Base-by-base conservation (phyloP, 345 rosid genomes). In the Euphorbia tirucalli region DNA sequence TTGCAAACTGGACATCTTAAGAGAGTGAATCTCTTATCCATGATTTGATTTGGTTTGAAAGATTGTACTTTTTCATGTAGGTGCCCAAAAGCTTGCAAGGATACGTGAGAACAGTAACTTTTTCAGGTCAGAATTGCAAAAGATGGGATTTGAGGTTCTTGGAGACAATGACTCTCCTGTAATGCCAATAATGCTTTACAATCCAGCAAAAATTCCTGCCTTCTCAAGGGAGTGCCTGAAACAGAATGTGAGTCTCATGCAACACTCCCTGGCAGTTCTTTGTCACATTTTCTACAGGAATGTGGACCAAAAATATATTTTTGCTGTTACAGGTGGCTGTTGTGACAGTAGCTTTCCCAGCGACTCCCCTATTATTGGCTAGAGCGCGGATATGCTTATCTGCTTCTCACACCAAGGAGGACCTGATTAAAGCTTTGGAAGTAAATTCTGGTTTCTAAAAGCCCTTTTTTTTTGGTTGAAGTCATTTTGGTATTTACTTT, bases 91-190 rank as follows among this genome's bases (percentile, higher is more conserved):
- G 70, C 88, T 95, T 56, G 97, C 89, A 65, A 81, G 87, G 58
- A 95, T 95, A 68, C 91, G 99, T 50, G 97, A 92, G 74, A 95
- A 92, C 78, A 89, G 97, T 81, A 95, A 92, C 90, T 95, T 89
- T 70, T 95, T 85, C 80, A 83, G 97, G 80, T 89, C 99, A 64
- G 97, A 90, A 79, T 78, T 95, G 75, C 87, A 85, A 75, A 92
- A 92, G 70, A 89, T 89, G 99, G 99, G 99, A 5, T 92, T 95
- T 70, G 97, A 95, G 78, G 99, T 92, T 77, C 87, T 95, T 68
- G 99, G 99, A 72, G 99, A 95, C 77, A 85, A 87, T 48, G 99
- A 95, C 81, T 95, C 99, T 41, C 98, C 99, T n/a, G 85, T 95
- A 35, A 92, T 95, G 97, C 97, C 99, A 14, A 92, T 95, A 68